phyloP scores from a whole-genome alignment of 2,329 filamentous ascomycete species.

The Clarireedia sp. region DNA sequence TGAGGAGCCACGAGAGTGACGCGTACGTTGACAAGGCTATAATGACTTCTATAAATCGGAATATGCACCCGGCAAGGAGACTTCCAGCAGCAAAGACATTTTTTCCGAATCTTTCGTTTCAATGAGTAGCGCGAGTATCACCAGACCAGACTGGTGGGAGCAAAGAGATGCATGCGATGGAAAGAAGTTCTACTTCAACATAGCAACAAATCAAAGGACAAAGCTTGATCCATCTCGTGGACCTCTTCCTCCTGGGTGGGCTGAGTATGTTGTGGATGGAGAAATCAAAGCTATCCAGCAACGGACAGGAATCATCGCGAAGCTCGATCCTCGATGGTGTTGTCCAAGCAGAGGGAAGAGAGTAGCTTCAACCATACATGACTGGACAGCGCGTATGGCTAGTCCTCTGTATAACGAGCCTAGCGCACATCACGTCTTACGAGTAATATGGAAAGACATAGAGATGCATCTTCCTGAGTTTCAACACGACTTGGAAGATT shows the following conservation, averaged over 20 bases:
- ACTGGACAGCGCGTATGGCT: slow-evolving; percentile 3
- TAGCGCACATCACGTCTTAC: not conserved
- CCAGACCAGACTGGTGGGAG: slow-evolving; percentile 5
- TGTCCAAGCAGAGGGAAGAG: not conserved
- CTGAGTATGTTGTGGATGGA: not conserved
- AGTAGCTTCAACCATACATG: slow-evolving; percentile 2
- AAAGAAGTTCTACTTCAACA: slow-evolving; percentile 5
- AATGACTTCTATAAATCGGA: too few species aligned
- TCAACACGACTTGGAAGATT: not conserved
- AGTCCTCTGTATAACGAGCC: slow-evolving; percentile 3
- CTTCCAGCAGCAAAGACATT: not conserved
- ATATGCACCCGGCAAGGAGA: not conserved
- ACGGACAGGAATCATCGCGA: slow-evolving; percentile 6
- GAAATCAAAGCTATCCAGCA: slow-evolving; percentile 2
- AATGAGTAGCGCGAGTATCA: not conserved
- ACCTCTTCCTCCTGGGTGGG: not conserved
- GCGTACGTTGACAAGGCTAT: too few species aligned
- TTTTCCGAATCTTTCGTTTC: not conserved
- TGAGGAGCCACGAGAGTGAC: too few species aligned
- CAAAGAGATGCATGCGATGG: slow-evolving; percentile 4
- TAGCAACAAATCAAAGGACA: slow-evolving; percentile 3
- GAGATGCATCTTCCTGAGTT: slow-evolving; percentile 7
- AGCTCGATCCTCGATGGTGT: slow-evolving; percentile 1
- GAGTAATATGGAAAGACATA: slow-evolving; percentile 5
- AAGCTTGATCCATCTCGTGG: not conserved